Base-by-base conservation (phyloP, 1,284 basidiomycete genomes). In the Rhodotorula sp. region DNA sequence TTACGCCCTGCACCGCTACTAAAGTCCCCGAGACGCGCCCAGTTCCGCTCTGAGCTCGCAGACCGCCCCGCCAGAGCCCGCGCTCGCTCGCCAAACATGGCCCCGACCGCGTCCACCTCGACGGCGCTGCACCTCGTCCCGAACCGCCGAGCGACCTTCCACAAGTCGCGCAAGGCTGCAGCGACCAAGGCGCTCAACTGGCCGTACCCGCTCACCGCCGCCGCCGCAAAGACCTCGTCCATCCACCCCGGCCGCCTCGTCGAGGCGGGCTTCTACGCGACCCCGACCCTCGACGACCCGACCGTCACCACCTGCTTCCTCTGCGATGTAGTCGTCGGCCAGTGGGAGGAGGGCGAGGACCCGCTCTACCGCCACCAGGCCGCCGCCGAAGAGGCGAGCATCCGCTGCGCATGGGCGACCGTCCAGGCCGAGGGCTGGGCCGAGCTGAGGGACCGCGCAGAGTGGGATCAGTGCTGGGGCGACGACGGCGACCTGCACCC, bases 201-300 rank as follows among this genome's bases (percentile, higher is more conserved):
- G 74, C 74, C 74, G 1, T 61, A 42, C 64, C 61, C 74, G 0
- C 54, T 75, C 56, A 69, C 68, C 42, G 59, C 27, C 44, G 54
- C 63, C 16, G 64, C 63, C 7, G 57, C 69, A 7, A 64, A 60
- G 13, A 7, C 45, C 12, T 68, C 63, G 45, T 34, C 71, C 23
- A 64, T 73, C 59, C 74, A 75, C 53, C 71, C 74, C 3, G 71
- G 73, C 56, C 66, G 65, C 21, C 68, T 75, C 61, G 66, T 62
- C 44, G 49, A 21, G 2, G 61, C 61, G n/a, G 74, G 74, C 23
- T 73, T 75, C 68, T 69, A 71, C 62, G 66, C 63, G 49, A 75
- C 71, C 9, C 74, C 74, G 3, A 64, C 42, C 1, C 9, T 7
- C 9, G 65, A 70, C 57, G 66, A 70, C 41, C 61, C 71, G 25